Evolutionary conservation across 257 asterid genomes (phyloP).

Genomic region (Solanum etuberosum): DNA sequence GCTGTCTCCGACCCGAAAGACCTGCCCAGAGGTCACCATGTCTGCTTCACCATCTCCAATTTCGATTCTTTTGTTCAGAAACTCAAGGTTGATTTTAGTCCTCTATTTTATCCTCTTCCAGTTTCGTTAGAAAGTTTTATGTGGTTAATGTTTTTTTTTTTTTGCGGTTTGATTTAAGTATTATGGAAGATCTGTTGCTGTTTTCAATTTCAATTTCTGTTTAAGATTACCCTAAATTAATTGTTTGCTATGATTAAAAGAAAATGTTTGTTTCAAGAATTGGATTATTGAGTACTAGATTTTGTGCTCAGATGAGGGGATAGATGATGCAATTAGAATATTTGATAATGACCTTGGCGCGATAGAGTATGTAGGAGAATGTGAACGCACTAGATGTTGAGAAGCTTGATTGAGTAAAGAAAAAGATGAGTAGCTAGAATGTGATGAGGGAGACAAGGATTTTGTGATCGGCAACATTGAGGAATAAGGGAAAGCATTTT

Average conservation of each 20-base stretch:
- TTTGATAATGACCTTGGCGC: too few species aligned
- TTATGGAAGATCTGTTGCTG: not conserved
- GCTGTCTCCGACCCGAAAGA: conserved; percentile 46
- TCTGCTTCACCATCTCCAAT: conserved; percentile 62
- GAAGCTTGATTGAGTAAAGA: too few species aligned
- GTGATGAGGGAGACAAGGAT: too few species aligned
- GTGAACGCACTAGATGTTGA: too few species aligned
- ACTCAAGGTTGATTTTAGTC: conserved; percentile 38
- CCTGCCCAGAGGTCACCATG: conserved; percentile 74
- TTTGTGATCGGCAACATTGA: too few species aligned
- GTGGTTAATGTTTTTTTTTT: not conserved
- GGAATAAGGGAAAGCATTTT: too few species aligned
- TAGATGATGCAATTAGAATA: too few species aligned
- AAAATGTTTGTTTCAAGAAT: not conserved
- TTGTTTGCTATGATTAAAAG: not conserved
- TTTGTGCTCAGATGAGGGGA: too few species aligned
- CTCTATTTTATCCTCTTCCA: not conserved
- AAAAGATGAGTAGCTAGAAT: too few species aligned
- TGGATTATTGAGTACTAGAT: not conserved
- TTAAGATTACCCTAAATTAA: not conserved
- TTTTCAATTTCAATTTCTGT: not conserved
- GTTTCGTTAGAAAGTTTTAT: not conserved
- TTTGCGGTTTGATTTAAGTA: not conserved
- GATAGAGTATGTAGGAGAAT: too few species aligned
- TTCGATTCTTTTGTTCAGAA: conserved; percentile 48